Percentiles rank a stretch among this genome's conserved stretches.
These are phyloP conservation scores for Fusarium cicatricum DNA, from an alignment of 2,329 filamentous ascomycete species.

Conservation along the genomic window DNA sequence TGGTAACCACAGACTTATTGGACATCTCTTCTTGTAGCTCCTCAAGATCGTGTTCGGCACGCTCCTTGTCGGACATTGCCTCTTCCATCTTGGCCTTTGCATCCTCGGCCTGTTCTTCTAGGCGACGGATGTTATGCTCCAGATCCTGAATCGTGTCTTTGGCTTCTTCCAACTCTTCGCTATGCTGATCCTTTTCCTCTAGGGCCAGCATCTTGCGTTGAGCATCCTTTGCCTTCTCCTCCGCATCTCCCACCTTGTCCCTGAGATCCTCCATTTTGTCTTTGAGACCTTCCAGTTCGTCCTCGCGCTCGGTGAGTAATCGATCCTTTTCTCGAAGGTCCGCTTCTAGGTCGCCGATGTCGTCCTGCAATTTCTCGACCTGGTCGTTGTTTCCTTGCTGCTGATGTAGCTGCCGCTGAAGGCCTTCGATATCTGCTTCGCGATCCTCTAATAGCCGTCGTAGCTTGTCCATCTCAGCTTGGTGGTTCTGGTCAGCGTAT, in stretches of 20 bases:
- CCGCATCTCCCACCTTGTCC: slow-evolving; percentile 59
- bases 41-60: slow-evolving; percentile 66
- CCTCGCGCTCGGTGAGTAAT: slow-evolving; percentile 75
- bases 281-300: slow-evolving; percentile 75
- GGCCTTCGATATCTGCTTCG: slow-evolving; percentile 66
- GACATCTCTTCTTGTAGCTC: slow-evolving; percentile 80
- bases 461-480: slow-evolving; percentile 66
- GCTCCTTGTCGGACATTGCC: slow-evolving; percentile 62
- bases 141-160: slow-evolving; percentile 67
- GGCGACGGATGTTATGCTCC: slow-evolving; percentile 60
- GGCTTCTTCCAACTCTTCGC: slow-evolving; percentile 63
- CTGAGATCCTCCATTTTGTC: slow-evolving; percentile 67
- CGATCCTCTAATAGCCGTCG: slow-evolving; percentile 64
- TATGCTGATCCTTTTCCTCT: slow-evolving; percentile 62
- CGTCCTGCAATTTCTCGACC: slow-evolving; percentile 73
- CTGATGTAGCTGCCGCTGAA: slow-evolving; percentile 66
- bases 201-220: slow-evolving; percentile 61
- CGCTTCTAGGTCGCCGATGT: slow-evolving; percentile 78
- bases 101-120: slow-evolving; percentile 64
- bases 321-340: slow-evolving; percentile 80
- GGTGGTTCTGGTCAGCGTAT: slow-evolving; percentile 75
- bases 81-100: slow-evolving; percentile 63
- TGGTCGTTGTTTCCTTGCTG: slow-evolving; percentile 65
- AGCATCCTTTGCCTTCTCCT: slow-evolving; percentile 66
- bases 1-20: slow-evolving; percentile 80